Evolutionary conservation across 768 basidiomycete genomes (phyloP), one percentile per base, ranked within the genome.

Genomic region (Termitomyces sp.): DNA sequence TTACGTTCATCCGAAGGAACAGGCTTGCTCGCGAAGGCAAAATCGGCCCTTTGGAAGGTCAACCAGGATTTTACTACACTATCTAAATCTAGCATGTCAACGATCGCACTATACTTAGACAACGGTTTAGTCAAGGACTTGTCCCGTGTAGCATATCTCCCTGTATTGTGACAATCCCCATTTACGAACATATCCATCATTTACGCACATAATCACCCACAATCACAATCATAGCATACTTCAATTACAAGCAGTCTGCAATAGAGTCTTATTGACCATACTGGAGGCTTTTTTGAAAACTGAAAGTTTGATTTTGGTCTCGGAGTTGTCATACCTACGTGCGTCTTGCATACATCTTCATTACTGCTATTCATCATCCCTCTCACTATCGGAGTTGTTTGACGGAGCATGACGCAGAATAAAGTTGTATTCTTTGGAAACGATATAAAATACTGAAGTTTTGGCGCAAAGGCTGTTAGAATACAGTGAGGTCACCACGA

Each of bases 41-140:
- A 55, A 58, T 69, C 27, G 68, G 66, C 16, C 62, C 68, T 3
- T 61, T 73, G 58, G 74, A 79, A 65, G 73, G 69, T 22, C 72
- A 70, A 46, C 69, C 70, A n/a, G 75, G 75, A n/a, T 77, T 77
- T 63, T 69, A 70, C 53, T 76, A 76, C 59, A 77, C 76, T 31
- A 64, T 76, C 58, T 77, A 63, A 75, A 51, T 51, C 50, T 24
- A 36, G 34, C 15, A 51, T 18, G 37, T 54, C 52, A 16, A 13
- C 16, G 47, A 31, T 6, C 47, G 47, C 24, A 47, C 16, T 16
- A 51, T 36, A 15, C n/a, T 50, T 22, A 22, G 50, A 51, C 34
- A 36, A 13, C 36, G 34, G 15, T 51, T 36, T 51, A 51, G 48
- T 49, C 20, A 34, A 50, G 49, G 33, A 8, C 49, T 34, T 18